phyloP scores from a whole-genome alignment of 306 rosid genomes.

The Prunus dulcis region DNA sequence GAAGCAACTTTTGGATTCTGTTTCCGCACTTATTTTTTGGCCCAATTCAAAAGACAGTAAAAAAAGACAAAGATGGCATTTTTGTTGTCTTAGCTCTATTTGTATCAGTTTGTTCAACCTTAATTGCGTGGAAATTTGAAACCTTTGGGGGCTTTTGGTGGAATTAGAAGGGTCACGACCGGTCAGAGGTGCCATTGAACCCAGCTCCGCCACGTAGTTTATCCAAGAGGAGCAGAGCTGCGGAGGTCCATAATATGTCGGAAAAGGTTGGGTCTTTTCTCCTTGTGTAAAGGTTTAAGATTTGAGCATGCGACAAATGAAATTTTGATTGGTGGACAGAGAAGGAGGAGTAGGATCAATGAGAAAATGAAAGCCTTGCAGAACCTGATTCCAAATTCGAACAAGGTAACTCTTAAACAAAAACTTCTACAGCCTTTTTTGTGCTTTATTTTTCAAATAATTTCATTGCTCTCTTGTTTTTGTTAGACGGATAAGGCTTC shows the following conservation, averaged over 20 bases:
- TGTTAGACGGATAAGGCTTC: constrained; percentile 95
- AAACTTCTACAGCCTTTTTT: not conserved
- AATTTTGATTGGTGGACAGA: constrained; percentile 48
- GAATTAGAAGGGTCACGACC: constrained; percentile 51
- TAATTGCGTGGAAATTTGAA: constrained; percentile 15
- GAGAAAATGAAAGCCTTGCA: constrained; percentile 96
- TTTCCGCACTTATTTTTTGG: no score
- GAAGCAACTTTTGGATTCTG: not conserved
- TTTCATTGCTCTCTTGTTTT: constrained; percentile 11
- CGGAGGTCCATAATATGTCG: constrained; percentile 90
- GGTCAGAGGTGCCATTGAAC: constrained; percentile 42
- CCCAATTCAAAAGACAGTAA: no score
- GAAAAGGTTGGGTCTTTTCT: constrained; percentile 60
- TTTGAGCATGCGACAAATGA: not conserved
- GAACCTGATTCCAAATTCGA: constrained; percentile 90
- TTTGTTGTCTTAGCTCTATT: constrained; percentile 2
- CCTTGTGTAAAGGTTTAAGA: not conserved
- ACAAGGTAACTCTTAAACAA: constrained; percentile 53
- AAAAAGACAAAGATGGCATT: not conserved
- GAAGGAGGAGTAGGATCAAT: constrained; percentile 88
- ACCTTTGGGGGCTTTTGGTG: constrained; percentile 14
- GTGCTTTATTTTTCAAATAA: not conserved
- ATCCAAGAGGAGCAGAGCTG: constrained; percentile 86
- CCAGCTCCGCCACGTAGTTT: constrained; percentile 50
- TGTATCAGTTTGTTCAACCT: constrained; percentile 6